phyloP scores from a whole-genome alignment of 1,284 basidiomycete genomes.

The Rhodotorula mucilaginosa region DNA sequence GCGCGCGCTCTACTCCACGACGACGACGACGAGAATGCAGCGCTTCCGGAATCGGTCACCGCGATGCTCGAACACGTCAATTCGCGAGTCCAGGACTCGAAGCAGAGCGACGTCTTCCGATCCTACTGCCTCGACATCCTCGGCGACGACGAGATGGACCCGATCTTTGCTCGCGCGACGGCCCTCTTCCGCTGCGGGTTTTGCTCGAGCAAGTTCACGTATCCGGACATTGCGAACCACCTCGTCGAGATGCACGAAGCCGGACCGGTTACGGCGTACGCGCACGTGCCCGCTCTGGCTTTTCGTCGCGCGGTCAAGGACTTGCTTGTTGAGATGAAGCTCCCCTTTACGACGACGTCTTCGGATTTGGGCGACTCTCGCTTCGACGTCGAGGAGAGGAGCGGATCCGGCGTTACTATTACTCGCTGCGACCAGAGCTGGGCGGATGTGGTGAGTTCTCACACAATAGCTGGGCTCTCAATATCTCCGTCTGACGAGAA shows the following conservation, averaged over 20 bases:
- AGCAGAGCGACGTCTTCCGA: too few species aligned
- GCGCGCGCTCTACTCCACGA: not conserved
- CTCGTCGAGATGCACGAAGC: not conserved
- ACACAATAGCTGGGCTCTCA: too few species aligned
- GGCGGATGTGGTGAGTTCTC: not conserved
- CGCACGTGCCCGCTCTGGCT: not conserved
- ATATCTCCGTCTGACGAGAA: too few species aligned
- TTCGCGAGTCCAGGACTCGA: too few species aligned
- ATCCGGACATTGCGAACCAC: not conserved
- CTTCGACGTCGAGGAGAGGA: not conserved
- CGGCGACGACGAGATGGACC: not conserved
- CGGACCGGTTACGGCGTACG: not conserved
- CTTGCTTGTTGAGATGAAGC: not conserved
- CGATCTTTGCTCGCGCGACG: not conserved
- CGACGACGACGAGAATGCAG: not conserved
- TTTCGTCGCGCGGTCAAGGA: not conserved
- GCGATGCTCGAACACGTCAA: too few species aligned
- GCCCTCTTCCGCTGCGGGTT: constrained; percentile 4
- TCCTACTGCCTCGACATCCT: not conserved
- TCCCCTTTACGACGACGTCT: not conserved
- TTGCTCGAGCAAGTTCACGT: not conserved
- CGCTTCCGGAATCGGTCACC: not conserved
- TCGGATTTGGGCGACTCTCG: too few species aligned
- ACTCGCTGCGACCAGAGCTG: not conserved
- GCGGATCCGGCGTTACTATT: not conserved